phyloP scores from a whole-genome alignment of 208 protist genomes.

The Crithidia brevicula region DNA sequence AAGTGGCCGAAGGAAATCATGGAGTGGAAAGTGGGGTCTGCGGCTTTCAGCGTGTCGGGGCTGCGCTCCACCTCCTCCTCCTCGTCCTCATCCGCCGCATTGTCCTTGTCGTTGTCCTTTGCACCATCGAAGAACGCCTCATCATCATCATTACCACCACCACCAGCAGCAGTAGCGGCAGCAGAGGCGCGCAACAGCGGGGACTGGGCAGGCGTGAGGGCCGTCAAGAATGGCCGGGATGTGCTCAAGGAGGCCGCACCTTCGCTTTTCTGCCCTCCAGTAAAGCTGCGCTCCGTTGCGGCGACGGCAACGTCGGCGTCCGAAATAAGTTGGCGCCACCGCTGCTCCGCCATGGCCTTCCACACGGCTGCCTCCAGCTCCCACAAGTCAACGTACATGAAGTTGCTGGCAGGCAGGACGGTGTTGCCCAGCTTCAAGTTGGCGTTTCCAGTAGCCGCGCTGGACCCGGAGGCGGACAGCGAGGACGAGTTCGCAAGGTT shows the following conservation, averaged over 20 bases:
- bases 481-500: background rate
- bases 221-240: background rate
- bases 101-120: background rate
- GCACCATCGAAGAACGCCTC: background rate
- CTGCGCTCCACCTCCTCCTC: background rate
- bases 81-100: background rate
- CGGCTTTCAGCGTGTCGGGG: background rate
- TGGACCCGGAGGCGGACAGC: background rate
- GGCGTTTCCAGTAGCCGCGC: conserved; percentile 11
- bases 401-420: conserved; percentile 5
- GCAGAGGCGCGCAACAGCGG: background rate
- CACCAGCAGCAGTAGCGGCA: background rate
- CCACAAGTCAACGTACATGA: conserved; percentile 21
- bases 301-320: background rate
- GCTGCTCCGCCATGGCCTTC: conserved; percentile 20
- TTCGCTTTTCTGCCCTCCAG: background rate
- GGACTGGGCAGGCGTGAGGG: background rate
- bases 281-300: background rate
- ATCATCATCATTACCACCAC: background rate
- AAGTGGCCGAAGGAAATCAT: conserved; percentile 18
- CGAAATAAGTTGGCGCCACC: conserved; percentile 8
- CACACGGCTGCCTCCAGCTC: conserved; percentile 21
- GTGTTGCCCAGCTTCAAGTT: background rate
- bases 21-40: background rate
- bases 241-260: background rate